These are phyloP conservation scores for Lodderomyces parapsilosis DNA, from an alignment of 1,139 yeast genomes.

Conservation along the genomic window DNA sequence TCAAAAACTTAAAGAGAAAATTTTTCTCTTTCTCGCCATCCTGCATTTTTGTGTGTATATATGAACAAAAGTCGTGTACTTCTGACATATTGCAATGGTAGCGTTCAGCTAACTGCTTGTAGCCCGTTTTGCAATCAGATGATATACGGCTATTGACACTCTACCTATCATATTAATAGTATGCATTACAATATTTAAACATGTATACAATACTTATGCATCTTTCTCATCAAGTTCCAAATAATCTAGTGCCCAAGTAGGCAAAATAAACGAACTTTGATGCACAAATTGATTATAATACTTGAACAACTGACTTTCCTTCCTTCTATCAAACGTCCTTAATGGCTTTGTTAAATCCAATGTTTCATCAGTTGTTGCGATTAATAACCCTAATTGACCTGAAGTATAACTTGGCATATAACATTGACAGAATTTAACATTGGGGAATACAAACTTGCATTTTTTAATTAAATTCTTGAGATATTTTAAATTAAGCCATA, in stretches of 20 bases:
- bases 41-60: background rate
- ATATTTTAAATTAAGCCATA: slow-evolving; percentile 81
- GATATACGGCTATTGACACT: too few species aligned
- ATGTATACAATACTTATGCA: background rate
- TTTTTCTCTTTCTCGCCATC: background rate
- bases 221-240: slow-evolving; percentile 7
- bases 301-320: slow-evolving; percentile 55
- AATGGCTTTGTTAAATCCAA: slow-evolving; percentile 56
- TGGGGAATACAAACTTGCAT: slow-evolving; percentile 71
- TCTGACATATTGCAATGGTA: too few species aligned
- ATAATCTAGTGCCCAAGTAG: slow-evolving; percentile 71
- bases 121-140: too few species aligned
- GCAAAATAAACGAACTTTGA: slow-evolving; percentile 76
- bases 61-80: background rate
- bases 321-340: slow-evolving; percentile 40
- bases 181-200: background rate
- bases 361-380: slow-evolving; percentile 64
- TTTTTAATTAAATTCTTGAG: slow-evolving; percentile 58
- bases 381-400: slow-evolving; percentile 88
- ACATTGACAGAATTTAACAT: slow-evolving; percentile 78
- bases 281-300: slow-evolving; percentile 80
- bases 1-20: too few species aligned
- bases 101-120: too few species aligned
- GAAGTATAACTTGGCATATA: slow-evolving; percentile 96
- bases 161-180: too few species aligned